phyloP scores from a whole-genome alignment of 345 rosid species.

The Microcos paniculata region DNA sequence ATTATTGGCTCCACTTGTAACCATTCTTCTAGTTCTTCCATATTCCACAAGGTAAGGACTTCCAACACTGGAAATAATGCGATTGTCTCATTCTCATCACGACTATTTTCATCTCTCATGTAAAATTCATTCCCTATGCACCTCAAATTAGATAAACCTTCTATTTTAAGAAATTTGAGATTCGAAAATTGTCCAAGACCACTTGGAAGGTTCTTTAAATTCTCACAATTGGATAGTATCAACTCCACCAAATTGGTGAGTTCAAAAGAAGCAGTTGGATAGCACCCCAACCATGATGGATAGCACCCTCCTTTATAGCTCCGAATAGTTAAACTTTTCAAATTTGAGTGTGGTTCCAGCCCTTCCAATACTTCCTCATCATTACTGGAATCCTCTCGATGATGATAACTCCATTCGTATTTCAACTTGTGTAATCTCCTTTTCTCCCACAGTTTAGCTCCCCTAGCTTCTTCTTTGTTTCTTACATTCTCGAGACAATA shows the following conservation, averaged over 20 bases:
- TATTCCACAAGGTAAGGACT: not conserved
- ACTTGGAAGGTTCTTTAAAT: not conserved
- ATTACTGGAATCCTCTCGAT: not conserved
- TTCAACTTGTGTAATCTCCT: not conserved
- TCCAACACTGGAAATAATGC: not conserved
- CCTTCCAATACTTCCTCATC: constrained; percentile 24
- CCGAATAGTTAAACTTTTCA: constrained; percentile 10
- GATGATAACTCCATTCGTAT: too few species aligned
- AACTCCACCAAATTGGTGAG: not conserved
- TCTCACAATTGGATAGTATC: not conserved
- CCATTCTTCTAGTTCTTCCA: not conserved
- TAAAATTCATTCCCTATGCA: too few species aligned
- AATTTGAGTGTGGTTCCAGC: constrained; percentile 4
- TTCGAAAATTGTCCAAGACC: not conserved
- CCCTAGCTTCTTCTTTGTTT: constrained; percentile 14
- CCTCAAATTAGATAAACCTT: not conserved
- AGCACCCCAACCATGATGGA: not conserved
- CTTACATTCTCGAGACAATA: not conserved
- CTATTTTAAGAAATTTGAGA: not conserved
- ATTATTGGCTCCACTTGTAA: too few species aligned
- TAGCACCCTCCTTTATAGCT: constrained; percentile 11
- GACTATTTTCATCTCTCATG: too few species aligned
- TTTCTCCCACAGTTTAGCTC: constrained; percentile 13
- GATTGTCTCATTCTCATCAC: too few species aligned
- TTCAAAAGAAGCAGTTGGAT: not conserved